Conservation (phyloP, 345 rosid species). For the Populus alba region DNA sequence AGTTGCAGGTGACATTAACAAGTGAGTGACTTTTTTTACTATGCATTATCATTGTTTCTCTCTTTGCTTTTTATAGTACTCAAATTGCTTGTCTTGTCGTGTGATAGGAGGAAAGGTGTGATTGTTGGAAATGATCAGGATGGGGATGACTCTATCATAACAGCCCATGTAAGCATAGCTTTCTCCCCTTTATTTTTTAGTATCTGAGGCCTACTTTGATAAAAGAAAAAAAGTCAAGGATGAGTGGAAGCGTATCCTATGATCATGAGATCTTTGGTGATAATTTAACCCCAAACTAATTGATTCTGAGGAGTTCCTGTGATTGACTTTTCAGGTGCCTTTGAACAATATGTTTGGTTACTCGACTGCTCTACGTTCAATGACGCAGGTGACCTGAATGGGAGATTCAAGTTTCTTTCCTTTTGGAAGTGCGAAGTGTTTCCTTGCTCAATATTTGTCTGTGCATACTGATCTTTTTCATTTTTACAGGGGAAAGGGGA, state of each 20-base stretch:
- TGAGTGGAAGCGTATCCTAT: not conserved
- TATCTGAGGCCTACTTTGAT: not conserved
- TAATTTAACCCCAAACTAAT: not conserved
- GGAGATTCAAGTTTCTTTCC: not conserved
- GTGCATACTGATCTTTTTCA: not conserved
- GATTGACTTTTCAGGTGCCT: slow-evolving; percentile 61
- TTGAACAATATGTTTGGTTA: slow-evolving; percentile 98
- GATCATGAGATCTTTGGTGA: not conserved
- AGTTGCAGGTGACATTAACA: slow-evolving; percentile 94
- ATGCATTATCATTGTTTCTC: not conserved
- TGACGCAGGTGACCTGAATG: slow-evolving; percentile 69
- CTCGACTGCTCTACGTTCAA: slow-evolving; percentile 90
- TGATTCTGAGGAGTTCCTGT: not conserved
- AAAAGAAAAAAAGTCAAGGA: not conserved
- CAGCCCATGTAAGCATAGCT: slow-evolving; percentile 56
- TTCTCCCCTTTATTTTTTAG: not conserved
- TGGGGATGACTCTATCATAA: slow-evolving; percentile 83
- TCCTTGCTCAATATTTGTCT: not conserved
- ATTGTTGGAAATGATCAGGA: slow-evolving; percentile 97
- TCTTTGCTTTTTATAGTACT: not conserved
- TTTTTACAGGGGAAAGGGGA: slow-evolving; percentile 83
- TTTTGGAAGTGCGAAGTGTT: too few species aligned
- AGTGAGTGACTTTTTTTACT: slow-evolving; percentile 37
- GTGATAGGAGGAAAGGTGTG: slow-evolving; percentile 88
- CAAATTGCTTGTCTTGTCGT: slow-evolving; percentile 5